Evolutionary conservation across 2,329 filamentous ascomycete species (phyloP).

Genomic region (Stagonosporopsis vannaccii): DNA sequence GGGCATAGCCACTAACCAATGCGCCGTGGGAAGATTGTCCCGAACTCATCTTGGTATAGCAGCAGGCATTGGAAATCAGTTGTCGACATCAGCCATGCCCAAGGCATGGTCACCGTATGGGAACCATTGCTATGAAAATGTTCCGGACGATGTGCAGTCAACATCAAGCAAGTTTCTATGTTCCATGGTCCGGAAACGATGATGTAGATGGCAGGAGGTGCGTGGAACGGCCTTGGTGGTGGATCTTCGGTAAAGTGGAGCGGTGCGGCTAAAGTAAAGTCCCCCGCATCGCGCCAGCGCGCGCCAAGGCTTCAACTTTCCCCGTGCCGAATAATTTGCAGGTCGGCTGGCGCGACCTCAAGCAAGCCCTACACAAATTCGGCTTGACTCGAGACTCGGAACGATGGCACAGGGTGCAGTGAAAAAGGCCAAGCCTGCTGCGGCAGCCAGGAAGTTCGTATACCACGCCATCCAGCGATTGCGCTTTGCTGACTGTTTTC

Average conservation of each 20-base stretch:
- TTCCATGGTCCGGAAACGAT: not conserved
- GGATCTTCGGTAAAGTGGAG: conserved; percentile 40
- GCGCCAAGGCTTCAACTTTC: conserved; percentile 22
- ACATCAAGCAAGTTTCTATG: not conserved
- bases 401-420: conserved; percentile 58
- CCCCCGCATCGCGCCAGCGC: conserved; percentile 29
- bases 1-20: conserved; percentile 2
- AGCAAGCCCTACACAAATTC: not conserved
- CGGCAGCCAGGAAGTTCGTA: conserved; percentile 48
- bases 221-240: conserved; percentile 29
- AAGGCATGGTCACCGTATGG: no score
- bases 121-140: not conserved
- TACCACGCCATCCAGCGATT: not conserved
- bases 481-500: conserved; percentile 12
- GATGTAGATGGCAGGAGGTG: not conserved
- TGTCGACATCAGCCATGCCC: no score
- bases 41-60: not conserved
- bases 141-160: not conserved
- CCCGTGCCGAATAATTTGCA: conserved; percentile 25
- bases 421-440: conserved; percentile 55
- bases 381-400: not conserved
- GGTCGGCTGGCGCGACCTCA: conserved; percentile 1
- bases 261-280: conserved; percentile 38
- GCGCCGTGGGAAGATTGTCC: conserved; percentile 1
- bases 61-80: not conserved